Evolutionary conservation across 83 land plant genomes (phyloP), one percentile per base, ranked within the genome.

Genomic region (Thuja plicata): DNA sequence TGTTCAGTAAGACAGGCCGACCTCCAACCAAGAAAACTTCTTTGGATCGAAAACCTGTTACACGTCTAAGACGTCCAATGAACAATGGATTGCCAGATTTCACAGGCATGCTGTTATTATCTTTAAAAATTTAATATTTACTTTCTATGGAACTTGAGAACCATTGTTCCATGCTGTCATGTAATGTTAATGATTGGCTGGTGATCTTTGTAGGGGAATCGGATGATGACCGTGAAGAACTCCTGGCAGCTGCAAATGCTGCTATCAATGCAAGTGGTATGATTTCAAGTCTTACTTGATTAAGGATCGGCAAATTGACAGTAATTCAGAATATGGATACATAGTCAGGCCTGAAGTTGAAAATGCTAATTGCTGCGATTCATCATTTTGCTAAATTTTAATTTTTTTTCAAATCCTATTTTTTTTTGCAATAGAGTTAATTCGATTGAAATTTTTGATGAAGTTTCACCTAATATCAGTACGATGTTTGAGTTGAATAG

Each of bases 171-270:
- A 45, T 66, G 21, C 38, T 34, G 17, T 54, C 46, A 70, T 90
- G 43, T 10, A 17, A n/a, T 62, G 52, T 48, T 76, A 46, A 57
- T 77, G 17, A 57, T 35, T 45, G 78, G 38, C 66, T 43, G 45
- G 35, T 89, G 50, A 71, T 41, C 48, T 88, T 77, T 70, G 21
- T 90, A 98, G 99, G 97, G 52, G 98, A 98, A 88, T 92, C 94
- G 77, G 97, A 98, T 88, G 99, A 98, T 92, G 99, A 98, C 88
- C 98, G 86, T 85, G 99, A 95, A 90, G 99, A 97, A 86, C 92
- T 98, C 24, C 38, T 92, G 32, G 91, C 90, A 71, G 97, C 99
- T 43, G 95, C 93, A 76, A 93, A 92, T 66, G 89, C 88, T 79
- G 97, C 96, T 84, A 81, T 91, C 19, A 94, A 93, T 89, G 90